Percentiles rank a stretch among this genome's conserved stretches.
These are phyloP conservation scores for Acacia melanoxylon DNA, from an alignment of 306 rosid species.

Conservation along the genomic window DNA sequence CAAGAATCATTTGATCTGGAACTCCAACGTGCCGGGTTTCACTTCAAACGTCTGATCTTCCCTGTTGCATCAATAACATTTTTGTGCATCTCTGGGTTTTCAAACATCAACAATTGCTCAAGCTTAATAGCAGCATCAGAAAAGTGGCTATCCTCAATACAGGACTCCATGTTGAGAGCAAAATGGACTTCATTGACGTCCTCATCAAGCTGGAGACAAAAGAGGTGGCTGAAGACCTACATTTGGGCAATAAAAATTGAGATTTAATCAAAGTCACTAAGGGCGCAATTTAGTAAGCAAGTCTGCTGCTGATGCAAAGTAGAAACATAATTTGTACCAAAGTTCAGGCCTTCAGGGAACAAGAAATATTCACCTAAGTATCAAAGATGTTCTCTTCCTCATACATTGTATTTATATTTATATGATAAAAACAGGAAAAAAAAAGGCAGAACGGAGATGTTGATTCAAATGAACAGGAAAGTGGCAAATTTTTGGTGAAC, in stretches of 20 bases:
- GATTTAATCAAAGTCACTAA: not conserved
- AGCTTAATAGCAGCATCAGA: conserved; percentile 66
- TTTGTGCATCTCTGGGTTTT: conserved; percentile 72
- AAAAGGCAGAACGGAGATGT: not conserved
- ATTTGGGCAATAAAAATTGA: conserved; percentile 25
- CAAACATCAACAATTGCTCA: conserved; percentile 61
- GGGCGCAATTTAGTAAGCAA: not conserved
- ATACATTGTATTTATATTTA: not conserved
- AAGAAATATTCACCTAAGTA: not conserved
- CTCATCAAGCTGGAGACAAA: conserved; percentile 78
- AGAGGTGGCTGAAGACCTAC: conserved; percentile 79
- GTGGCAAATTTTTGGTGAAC: not conserved
- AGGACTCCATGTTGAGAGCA: conserved; percentile 64
- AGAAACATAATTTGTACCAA: not conserved
- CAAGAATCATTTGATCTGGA: conserved; percentile 3
- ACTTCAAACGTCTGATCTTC: conserved; percentile 65
- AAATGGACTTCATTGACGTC: conserved; percentile 90
- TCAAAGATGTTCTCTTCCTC: not conserved
- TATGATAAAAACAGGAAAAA: not conserved
- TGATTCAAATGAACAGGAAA: not conserved
- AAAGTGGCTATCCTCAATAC: conserved; percentile 49
- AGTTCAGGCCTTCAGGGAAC: not conserved
- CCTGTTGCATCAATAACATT: conserved; percentile 56
- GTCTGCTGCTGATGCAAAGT: not conserved
- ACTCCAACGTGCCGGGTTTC: conserved; percentile 21